phyloP scores from a whole-genome alignment of 164 flowering plant genomes.

The Chimonanthus praecox region DNA sequence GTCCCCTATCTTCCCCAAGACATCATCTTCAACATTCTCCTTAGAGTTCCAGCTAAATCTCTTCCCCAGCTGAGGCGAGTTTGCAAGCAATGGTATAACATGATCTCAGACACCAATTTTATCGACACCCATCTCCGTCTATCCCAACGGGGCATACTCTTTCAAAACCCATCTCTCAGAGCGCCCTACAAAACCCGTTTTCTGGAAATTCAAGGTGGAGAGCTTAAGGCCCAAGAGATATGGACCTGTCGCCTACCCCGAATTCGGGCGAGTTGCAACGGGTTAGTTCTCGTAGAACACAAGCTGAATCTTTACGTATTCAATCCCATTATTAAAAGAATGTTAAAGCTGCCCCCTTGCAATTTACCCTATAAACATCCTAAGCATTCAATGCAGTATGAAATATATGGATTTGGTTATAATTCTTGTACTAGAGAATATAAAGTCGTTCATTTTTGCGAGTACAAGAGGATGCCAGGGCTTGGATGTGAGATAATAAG shows the following conservation, averaged over 20 bases:
- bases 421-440: not conserved
- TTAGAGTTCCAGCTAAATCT: not conserved
- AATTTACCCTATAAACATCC: not conserved
- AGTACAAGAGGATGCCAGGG: not conserved
- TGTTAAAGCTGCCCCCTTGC: not conserved
- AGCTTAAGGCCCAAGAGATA: not conserved
- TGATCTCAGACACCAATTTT: not conserved
- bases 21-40: not conserved
- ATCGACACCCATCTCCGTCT: not conserved
- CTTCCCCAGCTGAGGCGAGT: not conserved
- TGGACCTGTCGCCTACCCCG: not conserved
- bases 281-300: not conserved
- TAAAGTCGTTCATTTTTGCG: slow-evolving; percentile 4
- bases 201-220: not conserved
- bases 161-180: not conserved
- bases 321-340: not conserved
- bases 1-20: not conserved
- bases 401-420: not conserved
- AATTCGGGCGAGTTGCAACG: slow-evolving; percentile 1
- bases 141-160: not conserved
- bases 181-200: not conserved
- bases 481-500: not conserved
- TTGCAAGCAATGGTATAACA: not conserved
- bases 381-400: not conserved
- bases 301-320: not conserved